Evolutionary conservation across 768 basidiomycete species (phyloP), one percentile per base, ranked within the genome.

Genomic region (Cyclocybe aegerita): DNA sequence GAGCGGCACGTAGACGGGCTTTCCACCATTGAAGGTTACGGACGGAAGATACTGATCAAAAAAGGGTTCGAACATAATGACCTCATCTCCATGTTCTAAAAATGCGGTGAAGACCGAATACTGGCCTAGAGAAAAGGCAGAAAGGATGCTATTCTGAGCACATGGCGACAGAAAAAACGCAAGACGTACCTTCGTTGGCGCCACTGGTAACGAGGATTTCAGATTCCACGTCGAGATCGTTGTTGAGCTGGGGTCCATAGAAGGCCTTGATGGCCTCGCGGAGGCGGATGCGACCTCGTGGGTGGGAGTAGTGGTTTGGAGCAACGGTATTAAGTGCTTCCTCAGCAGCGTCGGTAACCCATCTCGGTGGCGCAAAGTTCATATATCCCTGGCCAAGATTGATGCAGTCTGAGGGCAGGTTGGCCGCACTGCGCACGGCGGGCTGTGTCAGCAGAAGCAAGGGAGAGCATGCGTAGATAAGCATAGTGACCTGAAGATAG

Each of bases 1-100:
- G 15, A 99, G 76, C 4, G 97, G 96, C 8, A 99, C 93, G 64
- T 91, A 98, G 41, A 98, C 86, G 9, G 95, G 93, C 54, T 82
- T 85, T 39, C 93, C 96, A 30, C 90, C 91, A 60, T 96, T 94
- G 81, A 98, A 97, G 29, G 87, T 89, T 46, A 96, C 87, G 5
- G 90, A 92, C 16, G 94, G 88, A 45, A 94, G 79, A 67, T 94
- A 96, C 66, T 98, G 95, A 64, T 98, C 95, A 64, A 97, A 98
- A 77, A 93, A 97, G 1, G 95, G 96, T 70, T 98, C 97, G 63
- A 98, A 95, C 82, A 98, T 86, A 69, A 99, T 96, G 55, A 98
- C 96, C 68, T 99, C 97, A 62, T 98, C 97, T 3, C 89, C 96
- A 34, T 81, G 78, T 54, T 98, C 87, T 35, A 97, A 70, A 72